Evolutionary conservation across 345 rosid genomes (phyloP).

Genomic region (Eutrema heterophyllum): DNA sequence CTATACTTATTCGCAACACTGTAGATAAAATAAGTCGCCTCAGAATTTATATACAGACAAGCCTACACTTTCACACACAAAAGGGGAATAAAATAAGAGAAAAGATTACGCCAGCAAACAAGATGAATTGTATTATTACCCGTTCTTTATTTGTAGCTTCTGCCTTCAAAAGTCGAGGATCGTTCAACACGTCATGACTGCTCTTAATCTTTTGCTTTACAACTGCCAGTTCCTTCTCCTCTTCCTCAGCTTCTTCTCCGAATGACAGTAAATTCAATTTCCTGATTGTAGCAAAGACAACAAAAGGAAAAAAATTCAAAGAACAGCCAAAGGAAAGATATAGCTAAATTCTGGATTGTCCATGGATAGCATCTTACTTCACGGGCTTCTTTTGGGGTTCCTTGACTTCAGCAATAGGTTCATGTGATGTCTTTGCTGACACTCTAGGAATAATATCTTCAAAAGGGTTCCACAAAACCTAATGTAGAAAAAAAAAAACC

Average conservation of each 20-base stretch:
- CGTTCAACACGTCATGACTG: slow-evolving; percentile 92
- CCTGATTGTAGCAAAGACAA: slow-evolving; percentile 44
- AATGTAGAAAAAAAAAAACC: neutral
- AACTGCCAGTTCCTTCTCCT: slow-evolving; percentile 73
- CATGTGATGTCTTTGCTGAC: slow-evolving; percentile 31
- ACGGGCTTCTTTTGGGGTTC: slow-evolving; percentile 63
- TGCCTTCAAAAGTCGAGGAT: slow-evolving; percentile 85
- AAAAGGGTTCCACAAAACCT: slow-evolving; percentile 95
- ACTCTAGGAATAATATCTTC: slow-evolving; percentile 87
- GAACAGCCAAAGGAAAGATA: slow-evolving; percentile 11
- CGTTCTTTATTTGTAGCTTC: slow-evolving; percentile 39
- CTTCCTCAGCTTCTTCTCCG: slow-evolving; percentile 99
- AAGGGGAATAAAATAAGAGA: neutral
- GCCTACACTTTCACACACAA: slow-evolving; percentile 3
- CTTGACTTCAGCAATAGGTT: slow-evolving; percentile 47
- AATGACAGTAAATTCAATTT: slow-evolving; percentile 88
- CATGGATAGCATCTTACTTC: slow-evolving; percentile 47
- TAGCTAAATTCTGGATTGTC: neutral
- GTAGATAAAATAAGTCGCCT: neutral
- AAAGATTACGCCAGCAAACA: neutral
- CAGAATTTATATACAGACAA: neutral
- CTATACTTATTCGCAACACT: neutral
- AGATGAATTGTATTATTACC: slow-evolving; percentile 32
- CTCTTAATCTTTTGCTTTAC: slow-evolving; percentile 82
- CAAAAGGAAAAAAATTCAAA: slow-evolving; percentile 11